Conservation (phyloP, 176 grass and related monocot species). For the Triticum dicoccoides region DNA sequence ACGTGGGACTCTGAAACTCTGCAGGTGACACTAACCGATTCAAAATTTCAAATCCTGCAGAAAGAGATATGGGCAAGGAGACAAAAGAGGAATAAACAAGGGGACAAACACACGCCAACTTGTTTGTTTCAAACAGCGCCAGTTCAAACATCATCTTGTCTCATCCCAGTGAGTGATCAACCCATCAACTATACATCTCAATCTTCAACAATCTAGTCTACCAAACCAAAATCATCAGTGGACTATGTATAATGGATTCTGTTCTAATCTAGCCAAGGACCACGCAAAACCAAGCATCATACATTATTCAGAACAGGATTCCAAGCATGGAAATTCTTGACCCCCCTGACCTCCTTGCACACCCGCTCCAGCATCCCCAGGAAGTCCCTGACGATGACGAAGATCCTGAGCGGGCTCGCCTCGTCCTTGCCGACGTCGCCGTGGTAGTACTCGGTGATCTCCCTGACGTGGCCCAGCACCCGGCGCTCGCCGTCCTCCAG, state of each 20-base stretch:
- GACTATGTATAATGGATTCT: constrained; percentile 13
- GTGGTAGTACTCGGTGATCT: constrained; percentile 96
- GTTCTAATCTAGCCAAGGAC: constrained; percentile 19
- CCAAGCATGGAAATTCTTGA: constrained; percentile 37
- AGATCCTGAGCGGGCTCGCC: constrained; percentile 77
- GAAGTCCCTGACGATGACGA: constrained; percentile 96
- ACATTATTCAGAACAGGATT: constrained; percentile 29
- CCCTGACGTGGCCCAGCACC: constrained; percentile 75
- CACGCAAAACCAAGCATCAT: constrained; percentile 23
- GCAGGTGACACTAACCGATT: constrained; percentile 24
- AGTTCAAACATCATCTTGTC: constrained; percentile 7
- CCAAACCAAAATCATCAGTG: background rate
- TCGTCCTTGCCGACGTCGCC: constrained; percentile 86
- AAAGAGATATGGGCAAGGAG: background rate
- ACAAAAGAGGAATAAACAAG: constrained; percentile 22
- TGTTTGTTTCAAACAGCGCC: constrained; percentile 4
- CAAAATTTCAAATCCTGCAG: constrained; percentile 42
- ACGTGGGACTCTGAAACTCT: constrained; percentile 30
- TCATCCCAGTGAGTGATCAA: constrained; percentile 19
- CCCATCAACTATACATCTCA: background rate
- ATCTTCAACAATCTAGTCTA: background rate
- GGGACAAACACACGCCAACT: constrained; percentile 13
- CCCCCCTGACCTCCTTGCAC: constrained; percentile 66
- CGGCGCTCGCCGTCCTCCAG: constrained; percentile 61
- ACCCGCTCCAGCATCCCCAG: constrained; percentile 76